Base-by-base conservation (phyloP, 768 basidiomycete genomes). In the Boletellus ananiceps region DNA sequence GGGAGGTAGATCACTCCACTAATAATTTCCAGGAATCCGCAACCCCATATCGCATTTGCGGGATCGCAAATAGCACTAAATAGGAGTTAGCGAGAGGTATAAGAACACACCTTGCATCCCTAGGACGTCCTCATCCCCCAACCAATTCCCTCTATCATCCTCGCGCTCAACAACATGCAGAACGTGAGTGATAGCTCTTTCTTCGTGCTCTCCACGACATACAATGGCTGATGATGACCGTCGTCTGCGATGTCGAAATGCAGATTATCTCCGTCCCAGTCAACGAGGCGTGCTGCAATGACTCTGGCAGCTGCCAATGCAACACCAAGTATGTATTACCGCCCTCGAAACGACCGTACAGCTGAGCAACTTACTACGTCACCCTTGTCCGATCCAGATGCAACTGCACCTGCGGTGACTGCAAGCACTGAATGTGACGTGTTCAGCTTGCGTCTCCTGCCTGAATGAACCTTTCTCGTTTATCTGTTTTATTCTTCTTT, bases 211-310 rank as follows among this genome's bases (percentile, higher is more conserved):
- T 31, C 8, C 32, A 34, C 3, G 23, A 40, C 21, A 5, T 3
- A 3, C 19, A 37, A 19, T 34, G 32, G 25, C 39, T 56, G 44
- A 48, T 8, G 9, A 8, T 34, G 15, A 37, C 18, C 3, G 7
- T 29, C 29, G 29, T 29, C 29, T 37, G 15, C n/a, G 19, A 19
- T 36, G 35, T 2, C n/a, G 2, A 16, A 15, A 25, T 39, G 36
- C 35, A 61, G 59, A 27, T 47, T 23, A 37, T 14, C 23, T 42
- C 42, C 13, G 23, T 51, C 39, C 52, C 37, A 16, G 47, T 36
- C 13, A 53, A 61, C 48, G 42, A 59, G 36, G 52, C 60, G 25
- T 61, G 60, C 60, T 62, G 60, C 44, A 40, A 43, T 16, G 13
- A 43, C 16, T 8, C 39, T 32, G 16, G 39, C 0, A 8, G 15